Base-by-base conservation (phyloP, 1,139 yeast species). In the Debaryomycetaceae sp. region DNA sequence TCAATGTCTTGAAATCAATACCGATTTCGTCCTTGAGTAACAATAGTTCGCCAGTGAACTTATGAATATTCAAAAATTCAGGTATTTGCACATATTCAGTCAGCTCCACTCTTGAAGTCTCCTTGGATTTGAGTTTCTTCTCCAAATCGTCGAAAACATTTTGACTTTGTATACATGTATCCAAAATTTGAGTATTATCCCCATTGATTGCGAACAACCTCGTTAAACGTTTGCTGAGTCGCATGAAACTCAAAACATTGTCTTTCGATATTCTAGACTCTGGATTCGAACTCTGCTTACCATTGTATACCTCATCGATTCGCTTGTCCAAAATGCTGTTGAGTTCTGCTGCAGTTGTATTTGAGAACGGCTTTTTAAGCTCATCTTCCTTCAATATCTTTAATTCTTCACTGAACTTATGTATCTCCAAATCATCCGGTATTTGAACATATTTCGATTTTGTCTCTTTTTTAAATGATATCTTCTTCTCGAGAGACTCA, bases 101-200 rank as follows among this genome's bases (percentile, higher is more conserved):
- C 22, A 4, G 8, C 14, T 39, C 35, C n/a, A n/a, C 7, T 22
- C 34, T 24, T 24, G 51, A 51, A 22, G 5, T 35, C 9, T 5
- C 11, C 23, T 34, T 24, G 33, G 11, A 22, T 7, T 11, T 23
- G 6, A 34, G 34, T 24, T 36, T 40, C 24, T 48, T 46, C 44
- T 65, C 71, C 38, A 65, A 53, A 11, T 50, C 44, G 6, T 57
- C 58, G 42, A 67, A 63, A 3, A 57, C 65, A 7, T 44, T 37
- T 42, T 63, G 65, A 35, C 63, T 63, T 11, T 54, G 54, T 37
- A 68, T 48, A 2, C 70, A 55, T 3, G 65, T 55, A 49, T 72
- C 76, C 49, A 72, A 60, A 7, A 66, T 59, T 17, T 55, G 63
- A 6, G 73, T 66, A 42, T 68, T 49, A 2, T 62, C 63, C 6